Percentiles rank a stretch among this genome's conserved stretches.
Evolutionary conservation across 768 basidiomycete species (phyloP).

Genomic region (Dictyophora rubrovolvata): DNA sequence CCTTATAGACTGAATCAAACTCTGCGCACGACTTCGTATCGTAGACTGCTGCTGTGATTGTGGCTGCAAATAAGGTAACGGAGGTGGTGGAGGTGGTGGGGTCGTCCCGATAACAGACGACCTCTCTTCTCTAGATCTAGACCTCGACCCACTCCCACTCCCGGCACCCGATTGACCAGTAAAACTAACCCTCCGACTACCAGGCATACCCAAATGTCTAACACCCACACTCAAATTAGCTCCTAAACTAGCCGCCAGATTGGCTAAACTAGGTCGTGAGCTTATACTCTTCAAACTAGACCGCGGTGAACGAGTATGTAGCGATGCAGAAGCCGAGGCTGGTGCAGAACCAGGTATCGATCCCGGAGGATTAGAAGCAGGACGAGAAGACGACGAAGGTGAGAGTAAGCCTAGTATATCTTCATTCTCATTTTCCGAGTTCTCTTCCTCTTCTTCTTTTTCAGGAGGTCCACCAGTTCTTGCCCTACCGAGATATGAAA

Average conservation of each 20-base stretch:
- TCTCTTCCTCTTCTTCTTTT: neutral
- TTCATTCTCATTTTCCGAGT: neutral
- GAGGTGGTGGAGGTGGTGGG: slow-evolving; percentile 6
- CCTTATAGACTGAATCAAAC: neutral
- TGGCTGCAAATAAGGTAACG: slow-evolving; percentile 14
- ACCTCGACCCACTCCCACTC: neutral
- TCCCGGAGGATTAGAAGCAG: neutral
- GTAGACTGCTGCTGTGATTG: slow-evolving; percentile 25
- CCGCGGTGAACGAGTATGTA: neutral
- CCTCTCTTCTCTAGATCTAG: neutral
- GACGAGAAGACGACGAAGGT: neutral
- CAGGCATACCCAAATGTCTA: neutral
- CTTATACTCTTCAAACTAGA: neutral
- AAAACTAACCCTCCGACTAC: neutral
- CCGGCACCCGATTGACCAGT: neutral
- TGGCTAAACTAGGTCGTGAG: neutral
- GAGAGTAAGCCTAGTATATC: neutral
- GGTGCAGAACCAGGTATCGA: neutral
- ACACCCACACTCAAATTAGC: neutral
- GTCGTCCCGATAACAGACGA: neutral
- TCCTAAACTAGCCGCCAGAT: neutral
- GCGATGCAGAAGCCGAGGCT: neutral
- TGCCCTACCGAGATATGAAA: neutral
- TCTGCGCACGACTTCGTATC: slow-evolving; percentile 48
- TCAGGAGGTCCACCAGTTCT: neutral